phyloP scores from a whole-genome alignment of 192 early-diverging fungal genomes.

The Podila horticola region DNA sequence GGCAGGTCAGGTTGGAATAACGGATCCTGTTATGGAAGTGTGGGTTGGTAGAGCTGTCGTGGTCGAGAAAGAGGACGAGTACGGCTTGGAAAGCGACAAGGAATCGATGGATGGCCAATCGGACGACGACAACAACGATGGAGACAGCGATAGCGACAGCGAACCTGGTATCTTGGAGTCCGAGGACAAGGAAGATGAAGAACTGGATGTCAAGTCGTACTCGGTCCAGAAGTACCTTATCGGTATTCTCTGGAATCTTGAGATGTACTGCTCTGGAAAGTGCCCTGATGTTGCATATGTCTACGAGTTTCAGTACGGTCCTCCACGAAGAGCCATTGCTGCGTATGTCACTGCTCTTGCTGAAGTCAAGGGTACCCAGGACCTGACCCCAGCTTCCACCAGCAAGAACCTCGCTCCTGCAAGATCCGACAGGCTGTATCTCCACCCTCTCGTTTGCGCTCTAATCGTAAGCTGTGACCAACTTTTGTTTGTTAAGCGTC shows the following conservation, averaged over 20 bases:
- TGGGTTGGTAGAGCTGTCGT: too few species aligned
- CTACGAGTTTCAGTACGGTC: conserved; percentile 20
- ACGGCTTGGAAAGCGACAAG: conserved; percentile 12
- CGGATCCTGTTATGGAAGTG: background rate
- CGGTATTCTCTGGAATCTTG: conserved; percentile 48
- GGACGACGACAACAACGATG: conserved; percentile 3
- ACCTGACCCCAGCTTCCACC: conserved; percentile 13
- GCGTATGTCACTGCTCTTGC: conserved; percentile 10
- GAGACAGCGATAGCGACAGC: conserved; percentile 5
- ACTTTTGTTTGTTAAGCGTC: background rate
- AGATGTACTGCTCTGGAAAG: conserved; percentile 48
- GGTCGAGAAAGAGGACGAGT: background rate
- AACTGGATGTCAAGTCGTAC: background rate
- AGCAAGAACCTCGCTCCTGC: background rate
- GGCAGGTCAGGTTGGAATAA: background rate
- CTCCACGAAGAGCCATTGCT: conserved; percentile 27
- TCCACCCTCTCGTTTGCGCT: conserved; percentile 43
- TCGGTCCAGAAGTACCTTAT: conserved; percentile 32
- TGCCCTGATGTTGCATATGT: conserved; percentile 43
- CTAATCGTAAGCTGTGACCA: conserved; percentile 34
- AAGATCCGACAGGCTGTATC: conserved; percentile 13
- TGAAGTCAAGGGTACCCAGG: background rate
- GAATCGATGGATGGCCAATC: conserved; percentile 1
- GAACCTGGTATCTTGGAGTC: background rate
- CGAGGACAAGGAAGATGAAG: background rate